Percentiles rank a stretch among this genome's conserved stretches.
Conservation (phyloP, 306 rosid species). For the Dryas alaskensis region DNA sequence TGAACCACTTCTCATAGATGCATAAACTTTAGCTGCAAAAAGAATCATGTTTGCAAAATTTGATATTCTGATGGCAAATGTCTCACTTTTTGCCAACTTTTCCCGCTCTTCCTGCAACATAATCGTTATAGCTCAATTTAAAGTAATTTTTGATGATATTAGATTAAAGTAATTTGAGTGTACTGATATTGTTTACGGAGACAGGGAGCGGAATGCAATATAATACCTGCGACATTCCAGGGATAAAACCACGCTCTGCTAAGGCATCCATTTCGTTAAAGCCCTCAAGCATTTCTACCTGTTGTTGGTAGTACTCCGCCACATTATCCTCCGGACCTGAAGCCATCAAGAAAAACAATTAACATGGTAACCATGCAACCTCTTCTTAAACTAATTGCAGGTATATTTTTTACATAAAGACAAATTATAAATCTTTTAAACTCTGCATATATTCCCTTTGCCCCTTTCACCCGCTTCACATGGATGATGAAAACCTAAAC, state of each 20-base stretch:
- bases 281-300: conserved; percentile 92
- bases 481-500: not conserved
- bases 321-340: conserved; percentile 80
- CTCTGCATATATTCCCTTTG: not conserved
- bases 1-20: conserved; percentile 87
- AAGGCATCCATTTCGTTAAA: conserved; percentile 95
- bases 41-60: conserved; percentile 91
- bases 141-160: not conserved
- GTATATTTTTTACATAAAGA: not conserved
- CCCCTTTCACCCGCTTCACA: not conserved
- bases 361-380: not conserved
- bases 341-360: conserved; percentile 24
- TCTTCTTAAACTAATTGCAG: not conserved
- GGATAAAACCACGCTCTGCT: conserved; percentile 76
- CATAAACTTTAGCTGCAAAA: conserved; percentile 87
- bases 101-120: conserved; percentile 80
- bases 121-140: conserved; percentile 26
- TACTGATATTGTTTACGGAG: not conserved
- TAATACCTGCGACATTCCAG: conserved; percentile 87
- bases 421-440: not conserved
- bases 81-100: conserved; percentile 76
- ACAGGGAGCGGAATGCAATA: not conserved
- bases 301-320: conserved; percentile 97
- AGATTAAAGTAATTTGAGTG: conserved; percentile 3
- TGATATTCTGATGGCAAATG: conserved; percentile 88